phyloP scores from a whole-genome alignment of 331 rosid genomes.

The Cydonia oblonga region DNA sequence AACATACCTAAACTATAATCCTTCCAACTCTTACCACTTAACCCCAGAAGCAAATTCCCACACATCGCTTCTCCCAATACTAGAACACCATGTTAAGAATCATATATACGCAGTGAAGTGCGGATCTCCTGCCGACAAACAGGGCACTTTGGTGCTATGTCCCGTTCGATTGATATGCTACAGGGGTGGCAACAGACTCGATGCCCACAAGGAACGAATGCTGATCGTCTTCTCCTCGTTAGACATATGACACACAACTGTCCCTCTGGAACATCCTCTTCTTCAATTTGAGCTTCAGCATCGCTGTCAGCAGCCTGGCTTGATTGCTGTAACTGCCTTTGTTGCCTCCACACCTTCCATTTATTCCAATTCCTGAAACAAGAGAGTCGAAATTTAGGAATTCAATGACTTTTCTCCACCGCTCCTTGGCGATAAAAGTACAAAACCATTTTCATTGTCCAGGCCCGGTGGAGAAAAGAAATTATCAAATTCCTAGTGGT shows the following conservation, averaged over 20 bases:
- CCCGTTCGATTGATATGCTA: conserved; percentile 52
- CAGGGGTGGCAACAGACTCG: conserved; percentile 78
- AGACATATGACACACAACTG: conserved; percentile 73
- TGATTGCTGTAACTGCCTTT: conserved; percentile 37
- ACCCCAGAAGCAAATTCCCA: neutral
- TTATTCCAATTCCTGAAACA: conserved; percentile 73
- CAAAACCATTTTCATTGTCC: too few relatives aligned
- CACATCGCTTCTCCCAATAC: neutral
- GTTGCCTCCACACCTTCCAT: conserved; percentile 65
- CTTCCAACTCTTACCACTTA: neutral
- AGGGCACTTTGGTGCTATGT: conserved; percentile 70
- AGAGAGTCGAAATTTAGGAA: neutral
- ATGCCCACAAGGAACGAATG: conserved; percentile 88
- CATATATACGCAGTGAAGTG: conserved; percentile 51
- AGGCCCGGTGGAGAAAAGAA: too few relatives aligned
- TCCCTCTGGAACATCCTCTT: conserved; percentile 54
- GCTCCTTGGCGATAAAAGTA: neutral
- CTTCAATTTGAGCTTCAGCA: conserved; percentile 16
- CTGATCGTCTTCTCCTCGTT: conserved; percentile 82
- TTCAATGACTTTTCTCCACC: conserved; percentile 31
- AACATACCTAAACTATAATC: neutral
- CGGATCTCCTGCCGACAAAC: conserved; percentile 79
- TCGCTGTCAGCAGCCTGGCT: conserved; percentile 17
- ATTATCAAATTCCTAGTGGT: too few relatives aligned
- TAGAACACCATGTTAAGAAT: conserved; percentile 21